Base-by-base conservation (phyloP, 1,284 basidiomycete species). In the Inonotus hispidus region DNA sequence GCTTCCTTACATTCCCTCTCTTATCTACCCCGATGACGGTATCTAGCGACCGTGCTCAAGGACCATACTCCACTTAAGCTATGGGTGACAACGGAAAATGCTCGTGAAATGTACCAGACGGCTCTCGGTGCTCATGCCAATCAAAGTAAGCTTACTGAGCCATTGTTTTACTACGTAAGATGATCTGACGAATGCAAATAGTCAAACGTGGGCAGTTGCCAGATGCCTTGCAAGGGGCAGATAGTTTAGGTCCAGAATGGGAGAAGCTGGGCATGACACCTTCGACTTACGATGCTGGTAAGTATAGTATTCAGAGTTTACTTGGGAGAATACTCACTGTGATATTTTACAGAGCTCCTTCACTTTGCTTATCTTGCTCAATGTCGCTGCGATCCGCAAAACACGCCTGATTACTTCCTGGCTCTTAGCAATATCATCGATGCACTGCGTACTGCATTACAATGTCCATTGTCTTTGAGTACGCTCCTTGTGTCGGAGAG, bases 361-460 rank as follows among this genome's bases (percentile, higher is more conserved):
- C 75, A 75, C n/a, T 91, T 88, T 69, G 88, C 83, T 0, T 92
- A 92, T 68, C 73, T 85, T 58, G 84, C 87, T 0, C 88, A 92
- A 71, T 87, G 84, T 68, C 86, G 89, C 61, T 92, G 90, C 70
- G 83, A 90, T 67, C 88, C 89, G 27, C 73, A 69, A 2, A 71
- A 77, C 45, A 92, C 88, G 0, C 66, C 81, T 3, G 68, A 73
- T 14, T 87, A 90, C 69, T 90, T 88, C 71, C 79, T 81, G 2
- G 75, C 79, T 55, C 73, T 91, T 53, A 75, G 74, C 47, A 72
- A 72, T 32, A 76, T 90, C 57, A 76, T 82, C 16, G 73, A 76
- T 56, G 69, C 74, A 19, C 52, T 65, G 74, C 88, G 66, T 71
- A 76, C 46, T 71, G 75, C 58, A 77, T 75, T 21, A 74, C 69